These are phyloP conservation scores for Epichloe uncinata DNA, from an alignment of 2,329 filamentous ascomycete genomes.

Conservation along the genomic window DNA sequence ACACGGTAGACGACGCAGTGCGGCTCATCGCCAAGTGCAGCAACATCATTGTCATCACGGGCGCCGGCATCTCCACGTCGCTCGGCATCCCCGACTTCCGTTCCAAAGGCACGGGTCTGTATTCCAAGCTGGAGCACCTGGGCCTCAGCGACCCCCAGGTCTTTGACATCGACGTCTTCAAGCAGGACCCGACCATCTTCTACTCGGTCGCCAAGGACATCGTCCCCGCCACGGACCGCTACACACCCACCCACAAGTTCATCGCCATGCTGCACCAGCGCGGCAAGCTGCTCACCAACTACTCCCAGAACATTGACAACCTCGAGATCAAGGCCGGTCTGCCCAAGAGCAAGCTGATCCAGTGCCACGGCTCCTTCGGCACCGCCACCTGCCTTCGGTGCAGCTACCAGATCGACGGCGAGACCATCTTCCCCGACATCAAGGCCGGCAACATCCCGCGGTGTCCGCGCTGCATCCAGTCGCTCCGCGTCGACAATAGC, in stretches of 20 bases:
- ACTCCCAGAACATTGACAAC: slow-evolving; percentile 98
- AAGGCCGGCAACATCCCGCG: slow-evolving; percentile 61
- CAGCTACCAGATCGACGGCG: slow-evolving; percentile 57
- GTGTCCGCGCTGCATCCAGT: slow-evolving; percentile 57
- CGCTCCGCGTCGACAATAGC: slow-evolving; percentile 24
- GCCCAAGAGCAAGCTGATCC: slow-evolving; percentile 65
- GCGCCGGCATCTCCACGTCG: slow-evolving; percentile 91
- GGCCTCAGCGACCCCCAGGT: slow-evolving; percentile 73
- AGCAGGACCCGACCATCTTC: slow-evolving; percentile 76
- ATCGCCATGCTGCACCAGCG: slow-evolving; percentile 80
- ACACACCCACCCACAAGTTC: slow-evolving; percentile 87
- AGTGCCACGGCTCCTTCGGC: slow-evolving; percentile 94
- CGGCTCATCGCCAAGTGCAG: slow-evolving; percentile 55
- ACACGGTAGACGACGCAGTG: slow-evolving; percentile 80
- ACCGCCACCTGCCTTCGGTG: slow-evolving; percentile 84
- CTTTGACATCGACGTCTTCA: slow-evolving; percentile 82
- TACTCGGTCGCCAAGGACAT: slow-evolving; percentile 88
- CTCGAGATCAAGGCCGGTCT: slow-evolving; percentile 83
- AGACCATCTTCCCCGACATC: slow-evolving; percentile 69
- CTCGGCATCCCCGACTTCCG: slow-evolving; percentile 95
- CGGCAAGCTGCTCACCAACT: slow-evolving; percentile 86
- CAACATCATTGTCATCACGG: slow-evolving; percentile 89
- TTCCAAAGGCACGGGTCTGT: slow-evolving; percentile 84
- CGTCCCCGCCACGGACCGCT: slow-evolving; percentile 64
- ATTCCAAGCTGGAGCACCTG: slow-evolving; percentile 68